phyloP scores from a whole-genome alignment of 179 eudicot species.

The Nepenthes alata region DNA sequence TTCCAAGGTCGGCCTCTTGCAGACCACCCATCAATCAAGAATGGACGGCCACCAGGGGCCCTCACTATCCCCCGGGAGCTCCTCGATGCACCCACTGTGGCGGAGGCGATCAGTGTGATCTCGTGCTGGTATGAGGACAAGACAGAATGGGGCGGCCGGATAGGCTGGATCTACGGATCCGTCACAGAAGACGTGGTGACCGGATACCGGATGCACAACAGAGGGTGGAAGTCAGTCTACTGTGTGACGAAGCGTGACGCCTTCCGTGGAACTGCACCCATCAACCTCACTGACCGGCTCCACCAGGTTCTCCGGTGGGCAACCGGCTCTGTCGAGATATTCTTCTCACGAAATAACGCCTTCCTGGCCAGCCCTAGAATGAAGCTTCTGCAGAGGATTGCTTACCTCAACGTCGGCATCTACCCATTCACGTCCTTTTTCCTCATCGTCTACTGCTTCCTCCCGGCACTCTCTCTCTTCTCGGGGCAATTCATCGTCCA shows the following conservation, averaged over 20 bases:
- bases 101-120: conserved; percentile 36
- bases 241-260: conserved; percentile 40
- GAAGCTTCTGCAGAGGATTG: conserved; percentile 29
- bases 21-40: conserved; percentile 35
- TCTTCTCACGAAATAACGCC: conserved; percentile 38
- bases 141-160: conserved; percentile 35
- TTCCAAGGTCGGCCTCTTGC: conserved; percentile 41
- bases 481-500: conserved; percentile 36
- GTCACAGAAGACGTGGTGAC: conserved; percentile 38
- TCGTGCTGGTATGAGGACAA: conserved; percentile 42
- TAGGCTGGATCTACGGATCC: conserved; percentile 37
- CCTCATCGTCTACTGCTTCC: conserved; percentile 38
- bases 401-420: conserved; percentile 35
- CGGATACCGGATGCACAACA: conserved; percentile 37
- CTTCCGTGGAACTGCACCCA: conserved; percentile 39
- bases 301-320: conserved; percentile 46
- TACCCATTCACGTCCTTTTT: conserved; percentile 41
- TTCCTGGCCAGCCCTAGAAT: conserved; percentile 24
- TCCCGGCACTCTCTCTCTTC: conserved; percentile 37
- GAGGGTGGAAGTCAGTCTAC: conserved; percentile 38
- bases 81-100: conserved; percentile 33
- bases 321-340: conserved; percentile 39
- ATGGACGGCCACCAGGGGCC: conserved; percentile 38
- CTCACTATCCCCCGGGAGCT: conserved; percentile 37
- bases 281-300: conserved; percentile 34